Evolutionary conservation across 371 early-diverging fungal genomes (phyloP), one percentile per base, ranked within the genome.

Genomic region (Mucor plumbeus): DNA sequence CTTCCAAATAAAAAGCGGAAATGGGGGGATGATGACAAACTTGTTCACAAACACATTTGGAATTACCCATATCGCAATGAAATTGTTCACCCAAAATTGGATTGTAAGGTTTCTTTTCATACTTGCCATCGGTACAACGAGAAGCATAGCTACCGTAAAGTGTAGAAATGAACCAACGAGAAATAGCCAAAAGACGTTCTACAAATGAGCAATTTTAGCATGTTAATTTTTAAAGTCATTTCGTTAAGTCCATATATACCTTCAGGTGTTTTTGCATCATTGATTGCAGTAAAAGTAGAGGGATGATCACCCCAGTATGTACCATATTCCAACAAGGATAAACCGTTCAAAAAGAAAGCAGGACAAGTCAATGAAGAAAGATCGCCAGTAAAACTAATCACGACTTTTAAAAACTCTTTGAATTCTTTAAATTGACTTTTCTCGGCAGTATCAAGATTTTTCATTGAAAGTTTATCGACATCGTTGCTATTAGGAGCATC

Each of bases 21-120:
- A 87, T 88, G 11, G 99, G 99, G n/a, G 99, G 99, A 75, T 97
- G 98, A 77, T 99, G 99, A 38, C 95, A 94, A 15, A 96, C 94
- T 70, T 91, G 91, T 65, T 93, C 93, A 67, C 93, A 79, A 35
- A 78, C 55, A 65, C 80, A 80, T 31, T 78, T 71, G 21, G 75
- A 67, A 48, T 76, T 72, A 2, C 80, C 82, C 68, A 76, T 70
- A 31, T 48, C 65, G 70, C 80, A 82, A 57, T 64, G 68, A 80
- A 97, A 97, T 35, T 92, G 88, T 79, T 99, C 99, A 41, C 98
- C 98, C 15, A 94, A 81, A 39, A 94, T 91, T 14, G 94, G 94
- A 48, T 94, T 94, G 65, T 88, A 94, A 6, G 92, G 92, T 71
- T 92, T 92, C 78, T 92, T 92, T 68, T 92, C 92, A 40, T 63